These are phyloP conservation scores for Tetradesmus lagerheimii DNA, from an alignment of 139 green algal species.

Conservation along the genomic window DNA sequence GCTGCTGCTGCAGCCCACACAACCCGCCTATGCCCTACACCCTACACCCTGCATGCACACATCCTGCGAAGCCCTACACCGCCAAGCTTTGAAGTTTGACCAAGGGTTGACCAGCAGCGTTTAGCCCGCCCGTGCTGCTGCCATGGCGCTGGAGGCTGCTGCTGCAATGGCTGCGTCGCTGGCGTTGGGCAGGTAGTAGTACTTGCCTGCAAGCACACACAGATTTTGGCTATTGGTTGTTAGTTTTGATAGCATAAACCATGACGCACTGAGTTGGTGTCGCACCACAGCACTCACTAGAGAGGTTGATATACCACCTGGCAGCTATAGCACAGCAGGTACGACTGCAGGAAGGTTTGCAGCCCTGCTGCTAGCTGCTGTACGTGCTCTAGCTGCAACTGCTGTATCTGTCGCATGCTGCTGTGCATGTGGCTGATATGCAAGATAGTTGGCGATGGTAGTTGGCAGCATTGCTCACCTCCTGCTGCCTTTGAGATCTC, in stretches of 20 bases:
- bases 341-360: no score
- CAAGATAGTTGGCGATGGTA: no score
- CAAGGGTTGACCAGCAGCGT: background rate
- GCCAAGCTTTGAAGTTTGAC: background rate
- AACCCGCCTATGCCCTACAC: background rate
- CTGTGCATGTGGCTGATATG: background rate
- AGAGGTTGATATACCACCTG: no score
- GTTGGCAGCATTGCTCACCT: slow-evolving; percentile 62
- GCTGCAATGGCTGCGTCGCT: slow-evolving; percentile 90
- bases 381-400: no score
- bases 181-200: slow-evolving; percentile 99
- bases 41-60: background rate
- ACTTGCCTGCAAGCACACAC: slow-evolving; percentile 73
- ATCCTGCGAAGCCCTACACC: background rate
- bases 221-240: no score
- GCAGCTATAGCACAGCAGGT: no score
- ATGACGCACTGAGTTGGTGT: no score
- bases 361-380: no score
- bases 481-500: slow-evolving; percentile 92
- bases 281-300: no score
- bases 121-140: slow-evolving; percentile 75
- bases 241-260: no score
- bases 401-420: no score
- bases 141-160: slow-evolving; percentile 88
- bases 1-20: background rate